phyloP scores from a whole-genome alignment of 1,139 yeast species.

The Blastobotrys persicus region DNA sequence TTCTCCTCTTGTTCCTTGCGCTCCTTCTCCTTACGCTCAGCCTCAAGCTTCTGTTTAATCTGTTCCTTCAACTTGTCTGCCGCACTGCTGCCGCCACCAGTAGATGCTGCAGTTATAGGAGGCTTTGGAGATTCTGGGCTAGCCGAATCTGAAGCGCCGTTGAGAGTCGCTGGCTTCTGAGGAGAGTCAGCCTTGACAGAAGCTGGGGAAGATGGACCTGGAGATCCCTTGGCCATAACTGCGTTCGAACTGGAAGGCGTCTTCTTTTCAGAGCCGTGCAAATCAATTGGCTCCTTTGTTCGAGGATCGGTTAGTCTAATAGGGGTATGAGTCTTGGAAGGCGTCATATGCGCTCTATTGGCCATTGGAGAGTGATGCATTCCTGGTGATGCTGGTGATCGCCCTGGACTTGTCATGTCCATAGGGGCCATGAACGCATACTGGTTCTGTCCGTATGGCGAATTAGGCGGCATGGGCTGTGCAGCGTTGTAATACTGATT shows the following conservation, averaged over 20 bases:
- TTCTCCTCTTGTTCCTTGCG: slow-evolving; percentile 22
- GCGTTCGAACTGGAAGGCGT: slow-evolving; percentile 15
- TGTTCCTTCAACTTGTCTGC: slow-evolving; percentile 28
- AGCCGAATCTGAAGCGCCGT: slow-evolving; percentile 1
- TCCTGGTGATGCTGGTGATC: slow-evolving; percentile 7
- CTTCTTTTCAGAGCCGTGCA: slow-evolving; percentile 14
- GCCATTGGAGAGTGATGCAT: slow-evolving; percentile 7
- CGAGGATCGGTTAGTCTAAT: slow-evolving; percentile 32
- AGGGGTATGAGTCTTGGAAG: slow-evolving; percentile 26
- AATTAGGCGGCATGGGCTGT: slow-evolving; percentile 8
- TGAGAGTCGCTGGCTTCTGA: background rate
- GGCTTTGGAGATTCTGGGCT: slow-evolving; percentile 14
- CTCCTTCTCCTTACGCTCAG: slow-evolving; percentile 23
- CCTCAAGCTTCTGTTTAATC: slow-evolving; percentile 23
- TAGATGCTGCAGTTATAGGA: slow-evolving; percentile 14
- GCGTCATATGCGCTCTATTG: slow-evolving; percentile 9
- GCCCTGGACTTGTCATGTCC: slow-evolving; percentile 5
- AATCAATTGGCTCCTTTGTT: slow-evolving; percentile 31
- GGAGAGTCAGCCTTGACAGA: slow-evolving; percentile 13
- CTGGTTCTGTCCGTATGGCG: slow-evolving; percentile 12
- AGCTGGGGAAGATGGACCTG: slow-evolving; percentile 15
- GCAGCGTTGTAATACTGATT: slow-evolving; percentile 9
- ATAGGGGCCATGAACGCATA: slow-evolving; percentile 3
- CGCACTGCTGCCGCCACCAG: slow-evolving; percentile 20
- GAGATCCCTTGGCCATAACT: slow-evolving; percentile 12